phyloP scores from a whole-genome alignment of 768 basidiomycete species.

The Zangia roseola region DNA sequence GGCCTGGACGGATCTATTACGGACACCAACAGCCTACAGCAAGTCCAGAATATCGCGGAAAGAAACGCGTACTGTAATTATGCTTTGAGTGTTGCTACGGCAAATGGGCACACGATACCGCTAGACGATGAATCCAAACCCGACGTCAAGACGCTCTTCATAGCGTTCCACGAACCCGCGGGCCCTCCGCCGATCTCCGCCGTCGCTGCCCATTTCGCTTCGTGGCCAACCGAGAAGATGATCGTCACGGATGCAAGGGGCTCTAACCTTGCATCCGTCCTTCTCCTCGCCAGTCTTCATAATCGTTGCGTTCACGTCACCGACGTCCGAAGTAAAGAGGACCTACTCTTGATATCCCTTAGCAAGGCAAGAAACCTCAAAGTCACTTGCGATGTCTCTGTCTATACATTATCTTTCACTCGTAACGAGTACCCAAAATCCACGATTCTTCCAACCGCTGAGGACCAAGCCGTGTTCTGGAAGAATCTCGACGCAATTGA shows the following conservation, averaged over 20 bases:
- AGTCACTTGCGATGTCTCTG: constrained; percentile 94
- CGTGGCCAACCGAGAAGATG: constrained; percentile 90
- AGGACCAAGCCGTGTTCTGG: constrained; percentile 87
- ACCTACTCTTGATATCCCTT: constrained; percentile 85
- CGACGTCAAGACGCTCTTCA: constrained; percentile 83
- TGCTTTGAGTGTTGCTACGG: constrained; percentile 77
- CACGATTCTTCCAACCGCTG: constrained; percentile 61
- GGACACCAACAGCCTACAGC: constrained; percentile 65
- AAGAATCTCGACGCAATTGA: constrained; percentile 81
- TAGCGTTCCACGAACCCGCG: constrained; percentile 63
- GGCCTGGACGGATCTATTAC: constrained; percentile 62
- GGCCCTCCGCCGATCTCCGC: constrained; percentile 60
- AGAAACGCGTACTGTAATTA: constrained; percentile 83
- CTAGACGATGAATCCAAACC: constrained; percentile 75
- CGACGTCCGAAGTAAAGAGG: constrained; percentile 83
- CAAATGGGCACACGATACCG: constrained; percentile 56
- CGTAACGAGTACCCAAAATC: constrained; percentile 68
- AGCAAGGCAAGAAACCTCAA: constrained; percentile 93
- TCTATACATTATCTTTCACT: constrained; percentile 89
- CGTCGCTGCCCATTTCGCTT: constrained; percentile 83
- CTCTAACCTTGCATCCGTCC: constrained; percentile 87
- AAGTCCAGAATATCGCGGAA: constrained; percentile 61
- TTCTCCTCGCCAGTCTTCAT: constrained; percentile 92
- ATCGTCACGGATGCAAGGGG: constrained; percentile 93
- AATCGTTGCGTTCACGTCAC: constrained; percentile 87